Conservation (phyloP, 768 basidiomycete genomes). For the Chalciporus sphaerocephalus region DNA sequence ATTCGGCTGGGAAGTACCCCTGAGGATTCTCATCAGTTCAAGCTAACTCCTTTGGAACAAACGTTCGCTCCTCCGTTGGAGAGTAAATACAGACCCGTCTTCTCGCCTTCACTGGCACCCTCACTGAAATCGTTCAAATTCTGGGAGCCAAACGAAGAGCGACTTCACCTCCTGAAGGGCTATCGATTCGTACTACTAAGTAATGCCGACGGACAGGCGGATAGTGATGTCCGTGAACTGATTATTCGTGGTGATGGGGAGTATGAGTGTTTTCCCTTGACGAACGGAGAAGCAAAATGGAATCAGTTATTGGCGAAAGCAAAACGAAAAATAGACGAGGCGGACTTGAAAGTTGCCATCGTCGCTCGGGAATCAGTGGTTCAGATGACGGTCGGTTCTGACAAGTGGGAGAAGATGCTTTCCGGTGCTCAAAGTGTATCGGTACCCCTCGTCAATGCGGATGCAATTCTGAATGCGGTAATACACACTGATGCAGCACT, state of each 20-base stretch:
- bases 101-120: conserved; percentile 46
- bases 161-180: conserved; percentile 48
- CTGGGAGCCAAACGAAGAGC: conserved; percentile 68
- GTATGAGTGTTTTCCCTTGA: conserved; percentile 59
- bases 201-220: conserved; percentile 49
- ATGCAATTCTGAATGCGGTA: conserved; percentile 51
- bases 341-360: conserved; percentile 45
- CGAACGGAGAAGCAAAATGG: conserved; percentile 45
- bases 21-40: conserved; percentile 31
- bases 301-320: conserved; percentile 50
- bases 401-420: conserved; percentile 51
- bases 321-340: conserved; percentile 41
- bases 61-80: conserved; percentile 47
- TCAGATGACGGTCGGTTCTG: conserved; percentile 46
- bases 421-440: conserved; percentile 45
- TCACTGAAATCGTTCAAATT: conserved; percentile 47
- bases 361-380: conserved; percentile 49
- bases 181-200: conserved; percentile 59
- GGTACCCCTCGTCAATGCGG: conserved; percentile 41
- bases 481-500: conserved; percentile 34
- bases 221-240: conserved; percentile 48
- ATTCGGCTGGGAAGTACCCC: conserved; percentile 45
- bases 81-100: conserved; percentile 55
- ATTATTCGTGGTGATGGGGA: conserved; percentile 54
- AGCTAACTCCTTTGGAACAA: conserved; percentile 43